A percentile compares a stretch with the other conserved stretches of the same genome.
These are phyloP conservation scores for Tulasnella sp. DNA, from an alignment of 768 basidiomycete genomes.

Conservation along the genomic window DNA sequence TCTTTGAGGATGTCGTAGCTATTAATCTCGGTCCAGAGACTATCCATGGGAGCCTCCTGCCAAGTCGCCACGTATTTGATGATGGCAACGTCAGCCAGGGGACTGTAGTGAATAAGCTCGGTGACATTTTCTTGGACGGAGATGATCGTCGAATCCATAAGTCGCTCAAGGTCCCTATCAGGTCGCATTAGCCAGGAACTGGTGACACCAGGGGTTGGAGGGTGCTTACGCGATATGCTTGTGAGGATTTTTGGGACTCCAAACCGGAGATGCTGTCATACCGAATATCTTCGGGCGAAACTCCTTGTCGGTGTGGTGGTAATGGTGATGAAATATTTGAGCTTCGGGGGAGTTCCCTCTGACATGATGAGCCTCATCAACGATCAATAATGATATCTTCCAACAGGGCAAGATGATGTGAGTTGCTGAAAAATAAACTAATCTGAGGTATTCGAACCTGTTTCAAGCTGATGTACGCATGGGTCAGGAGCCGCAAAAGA, in stretches of 20 bases:
- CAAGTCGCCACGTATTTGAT: conserved; percentile 43
- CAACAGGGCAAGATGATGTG: not conserved
- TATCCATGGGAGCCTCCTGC: conserved; percentile 57
- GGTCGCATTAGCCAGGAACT: not conserved
- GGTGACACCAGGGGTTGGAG: not conserved
- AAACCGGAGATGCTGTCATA: conserved; percentile 90
- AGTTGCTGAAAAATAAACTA: not conserved
- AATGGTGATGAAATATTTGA: conserved; percentile 60
- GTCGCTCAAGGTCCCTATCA: conserved; percentile 58
- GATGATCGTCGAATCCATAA: conserved; percentile 72
- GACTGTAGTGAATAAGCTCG: conserved; percentile 59
- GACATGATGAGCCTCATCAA: conserved; percentile 53
- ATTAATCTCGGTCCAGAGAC: conserved; percentile 58
- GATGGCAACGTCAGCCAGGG: not conserved
- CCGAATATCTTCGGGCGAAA: conserved; percentile 85
- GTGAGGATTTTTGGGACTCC: conserved; percentile 71
- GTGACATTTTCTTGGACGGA: conserved; percentile 70
- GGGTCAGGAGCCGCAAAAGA: conserved; percentile 75
- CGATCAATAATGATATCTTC: conserved; percentile 60
- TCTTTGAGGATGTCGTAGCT: conserved; percentile 46
- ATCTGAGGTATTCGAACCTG: conserved; percentile 47
- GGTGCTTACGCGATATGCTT: conserved; percentile 54
- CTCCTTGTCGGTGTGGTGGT: conserved; percentile 46
- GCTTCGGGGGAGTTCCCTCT: conserved; percentile 59
- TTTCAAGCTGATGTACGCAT: conserved; percentile 77